Base-by-base conservation (phyloP, 2,329 filamentous ascomycete species). In the Plenodomus tracheiphilus region DNA sequence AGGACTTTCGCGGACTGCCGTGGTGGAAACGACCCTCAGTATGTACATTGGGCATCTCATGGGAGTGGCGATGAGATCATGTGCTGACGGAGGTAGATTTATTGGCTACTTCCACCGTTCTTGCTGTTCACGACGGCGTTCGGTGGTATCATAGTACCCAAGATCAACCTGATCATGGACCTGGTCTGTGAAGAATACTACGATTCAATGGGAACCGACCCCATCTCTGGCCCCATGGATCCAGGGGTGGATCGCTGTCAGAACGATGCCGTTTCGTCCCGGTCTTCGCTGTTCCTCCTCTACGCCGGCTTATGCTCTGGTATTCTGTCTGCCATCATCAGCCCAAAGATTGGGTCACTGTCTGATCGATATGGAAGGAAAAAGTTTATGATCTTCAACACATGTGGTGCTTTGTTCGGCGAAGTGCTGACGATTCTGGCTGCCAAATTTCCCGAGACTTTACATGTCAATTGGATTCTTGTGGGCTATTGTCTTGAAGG, bases 291-390 rank as follows among this genome's bases (percentile, higher is more conserved):
- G 39, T 96, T 97, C 70, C 86, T 85, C 43, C 80, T 97, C 1
- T 85, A 87, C 62, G 80, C 89, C 57, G 90, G 82, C 58, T 77
- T 97, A 19, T 81, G 88, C 39, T 83, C 85, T 2, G 94, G 94
- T 1, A 75, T 88, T 1, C 75, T 97, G 9, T 90, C 91, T 50
- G 91, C 92, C 7, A 76, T 97, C 43, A 85, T 86, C 15, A 88
- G 88, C 22, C 94, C 94, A 0, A 90, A 88, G 59, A 76, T 97
- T 2, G 94, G 94, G 0, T 83, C 88, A 2, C 74, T 96, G 15
- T 97, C 92, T 0, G 94, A 99, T 74, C 83, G 91, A 18, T 89
- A 89, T 69, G 94, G 94, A 20, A 83, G 94, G 36, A 89, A 85
- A 48, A 82, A 77, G 40, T 76, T 97, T 43, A 82, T 97, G 62